Evolutionary conservation across 1,284 basidiomycete genomes (phyloP).

Genomic region (Grifola frondosa): DNA sequence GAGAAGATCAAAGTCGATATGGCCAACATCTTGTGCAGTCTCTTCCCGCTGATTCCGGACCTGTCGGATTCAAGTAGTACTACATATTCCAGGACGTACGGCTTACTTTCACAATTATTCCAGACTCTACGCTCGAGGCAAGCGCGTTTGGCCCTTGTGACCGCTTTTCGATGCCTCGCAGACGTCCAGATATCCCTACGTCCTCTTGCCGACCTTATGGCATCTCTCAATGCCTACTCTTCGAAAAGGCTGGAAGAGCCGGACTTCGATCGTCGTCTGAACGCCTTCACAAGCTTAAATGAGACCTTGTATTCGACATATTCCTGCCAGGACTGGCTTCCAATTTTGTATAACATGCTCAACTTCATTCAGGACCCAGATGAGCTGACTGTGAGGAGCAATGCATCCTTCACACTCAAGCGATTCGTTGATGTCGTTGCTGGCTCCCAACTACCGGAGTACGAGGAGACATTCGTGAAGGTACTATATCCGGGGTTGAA

Average conservation of each 20-base stretch:
- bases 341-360: conserved; percentile 83
- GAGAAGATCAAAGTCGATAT: conserved; percentile 90
- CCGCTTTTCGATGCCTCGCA: conserved; percentile 64
- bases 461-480: conserved; percentile 59
- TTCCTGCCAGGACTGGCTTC: conserved; percentile 72
- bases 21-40: conserved; percentile 71
- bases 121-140: conserved; percentile 70
- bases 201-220: conserved; percentile 54
- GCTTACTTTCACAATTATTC: conserved; percentile 74
- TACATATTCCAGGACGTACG: conserved; percentile 61
- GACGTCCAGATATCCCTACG: conserved; percentile 49
- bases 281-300: conserved; percentile 78
- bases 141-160: conserved; percentile 67
- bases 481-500: conserved; percentile 83
- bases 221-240: conserved; percentile 86
- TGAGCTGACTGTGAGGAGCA: conserved; percentile 87
- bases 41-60: conserved; percentile 75
- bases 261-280: conserved; percentile 87
- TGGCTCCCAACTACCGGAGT: conserved; percentile 37
- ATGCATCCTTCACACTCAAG: conserved; percentile 75
- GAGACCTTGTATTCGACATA: conserved; percentile 54
- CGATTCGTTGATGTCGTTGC: conserved; percentile 72
- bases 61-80: conserved; percentile 51
- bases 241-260: conserved; percentile 84
- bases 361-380: conserved; percentile 88